These are phyloP conservation scores for Pythium monospermum DNA, from an alignment of 352 stramenopile genomes.

Conservation along the genomic window DNA sequence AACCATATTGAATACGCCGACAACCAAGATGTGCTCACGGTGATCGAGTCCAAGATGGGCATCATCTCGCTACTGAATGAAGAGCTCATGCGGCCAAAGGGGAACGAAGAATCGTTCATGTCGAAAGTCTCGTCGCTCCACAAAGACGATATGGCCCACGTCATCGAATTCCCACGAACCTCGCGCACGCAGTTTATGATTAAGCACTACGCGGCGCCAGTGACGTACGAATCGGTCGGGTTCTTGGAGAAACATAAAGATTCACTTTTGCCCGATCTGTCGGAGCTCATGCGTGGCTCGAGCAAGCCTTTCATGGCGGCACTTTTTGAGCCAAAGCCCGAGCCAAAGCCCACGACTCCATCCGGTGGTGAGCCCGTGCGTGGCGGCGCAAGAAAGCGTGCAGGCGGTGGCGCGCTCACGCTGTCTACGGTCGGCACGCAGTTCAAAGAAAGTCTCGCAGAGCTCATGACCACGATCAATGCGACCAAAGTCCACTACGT, in stretches of 20 bases:
- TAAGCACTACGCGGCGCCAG: constrained; percentile 92
- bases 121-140: constrained; percentile 79
- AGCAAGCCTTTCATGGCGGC: constrained; percentile 64
- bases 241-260: constrained; percentile 98
- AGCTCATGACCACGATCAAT: constrained; percentile 95
- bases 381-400: constrained; percentile 42
- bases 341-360: constrained; percentile 28
- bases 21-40: constrained; percentile 84
- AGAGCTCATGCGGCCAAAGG: constrained; percentile 86
- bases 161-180: constrained; percentile 81
- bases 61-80: constrained; percentile 90
- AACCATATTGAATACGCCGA: constrained; percentile 90
- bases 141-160: constrained; percentile 79
- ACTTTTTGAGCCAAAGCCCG: constrained; percentile 68
- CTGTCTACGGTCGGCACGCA: constrained; percentile 81
- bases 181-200: constrained; percentile 92
- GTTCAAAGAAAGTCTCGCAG: constrained; percentile 92
- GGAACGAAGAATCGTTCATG: constrained; percentile 81
- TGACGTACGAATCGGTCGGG: constrained; percentile 91
- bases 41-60: constrained; percentile 86
- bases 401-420: constrained; percentile 49
- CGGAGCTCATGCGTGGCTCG: constrained; percentile 79
- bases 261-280: constrained; percentile 91
- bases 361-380: constrained; percentile 25
- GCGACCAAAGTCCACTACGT: constrained; percentile 97